Base-by-base conservation (phyloP, 768 basidiomycete genomes). In the Pisolithus tinctorius region DNA sequence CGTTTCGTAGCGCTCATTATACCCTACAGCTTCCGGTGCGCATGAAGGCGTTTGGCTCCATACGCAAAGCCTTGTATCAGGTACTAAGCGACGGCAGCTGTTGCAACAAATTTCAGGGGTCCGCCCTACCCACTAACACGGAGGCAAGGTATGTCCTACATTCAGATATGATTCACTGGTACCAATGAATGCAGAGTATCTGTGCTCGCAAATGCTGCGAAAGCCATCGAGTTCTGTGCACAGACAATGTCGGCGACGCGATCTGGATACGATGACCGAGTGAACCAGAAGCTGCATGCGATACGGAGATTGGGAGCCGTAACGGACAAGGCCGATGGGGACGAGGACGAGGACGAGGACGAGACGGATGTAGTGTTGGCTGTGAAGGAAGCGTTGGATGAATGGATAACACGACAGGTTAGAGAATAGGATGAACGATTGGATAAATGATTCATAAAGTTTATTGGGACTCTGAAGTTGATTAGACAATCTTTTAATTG, bases 221-320 rank as follows among this genome's bases (percentile, higher is more conserved):
- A 64, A 47, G 65, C 69, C 30, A 62, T 82, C 7, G 84, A 86
- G 52, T 74, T 76, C 51, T 64, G 52, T 4, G 69, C 68, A 1
- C 71, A 77, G 40, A 70, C 74, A 1, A 72, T 83, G 68, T 77
- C 75, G 14, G 74, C 73, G 40, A 82, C 80, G 0, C 55, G 61
- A 8, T 63, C 66, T 2, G 82, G 83, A 8, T 86, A 87, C 55
- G 59, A 60, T 14, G 54, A 41, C 5, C 74, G 75, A 2, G 58
- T 74, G 2, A 40, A 48, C 2, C 57, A 54, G 10, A 71, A 68
- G 45, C 55, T 71, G 4, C 60, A 60, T 0, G 70, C 63, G 4
- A 69, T 83, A n/a, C 61, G 56, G 11, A 57, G 55, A 13, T 61
- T 79, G 14, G 5, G 37, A 23, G 26, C 14, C 16, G 10, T 26